A percentile compares a stretch with the other conserved stretches of the same genome.
phyloP scores from a whole-genome alignment of 2,329 filamentous ascomycete genomes.

The Botryotinia convoluta region DNA sequence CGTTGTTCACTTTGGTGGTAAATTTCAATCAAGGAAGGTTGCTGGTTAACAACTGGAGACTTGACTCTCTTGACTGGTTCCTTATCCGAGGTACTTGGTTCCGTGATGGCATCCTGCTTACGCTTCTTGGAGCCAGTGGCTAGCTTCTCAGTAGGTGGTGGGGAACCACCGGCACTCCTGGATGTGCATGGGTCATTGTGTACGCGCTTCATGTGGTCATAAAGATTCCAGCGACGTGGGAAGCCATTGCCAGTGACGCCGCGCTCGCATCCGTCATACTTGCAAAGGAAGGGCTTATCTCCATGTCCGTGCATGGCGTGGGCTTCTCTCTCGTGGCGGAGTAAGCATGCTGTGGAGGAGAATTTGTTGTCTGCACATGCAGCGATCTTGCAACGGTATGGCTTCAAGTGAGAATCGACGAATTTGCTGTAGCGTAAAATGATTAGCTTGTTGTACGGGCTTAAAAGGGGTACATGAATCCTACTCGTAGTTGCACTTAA shows the following conservation, averaged over 20 bases:
- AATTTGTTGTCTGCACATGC: slow-evolving; percentile 84
- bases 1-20: slow-evolving; percentile 34
- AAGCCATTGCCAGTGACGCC: slow-evolving; percentile 82
- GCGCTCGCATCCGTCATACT: slow-evolving; percentile 83
- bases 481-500: slow-evolving; percentile 99
- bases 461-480: slow-evolving; percentile 37
- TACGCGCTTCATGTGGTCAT: slow-evolving; percentile 95
- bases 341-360: slow-evolving; percentile 90
- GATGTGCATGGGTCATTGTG: slow-evolving; percentile 54
- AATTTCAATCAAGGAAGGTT: slow-evolving; percentile 33
- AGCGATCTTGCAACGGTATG: slow-evolving; percentile 87
- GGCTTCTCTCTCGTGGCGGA: slow-evolving; percentile 92
- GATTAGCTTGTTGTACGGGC: slow-evolving; percentile 30
- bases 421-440: slow-evolving; percentile 68
- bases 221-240: slow-evolving; percentile 90
- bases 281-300: slow-evolving; percentile 87
- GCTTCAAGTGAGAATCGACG: slow-evolving; percentile 93
- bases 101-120: slow-evolving; percentile 33
- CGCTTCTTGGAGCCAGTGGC: slow-evolving; percentile 34
- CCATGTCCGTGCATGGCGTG: slow-evolving; percentile 95
- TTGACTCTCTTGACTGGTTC: slow-evolving; percentile 29
- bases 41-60: slow-evolving; percentile 31
- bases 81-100: slow-evolving; percentile 31
- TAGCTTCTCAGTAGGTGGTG: slow-evolving; percentile 26
- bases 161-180: slow-evolving; percentile 27